A percentile compares a stretch with the other conserved stretches of the same genome.
Evolutionary conservation across 805 yeast genomes (phyloP).

Genomic region (Candida verbasci): DNA sequence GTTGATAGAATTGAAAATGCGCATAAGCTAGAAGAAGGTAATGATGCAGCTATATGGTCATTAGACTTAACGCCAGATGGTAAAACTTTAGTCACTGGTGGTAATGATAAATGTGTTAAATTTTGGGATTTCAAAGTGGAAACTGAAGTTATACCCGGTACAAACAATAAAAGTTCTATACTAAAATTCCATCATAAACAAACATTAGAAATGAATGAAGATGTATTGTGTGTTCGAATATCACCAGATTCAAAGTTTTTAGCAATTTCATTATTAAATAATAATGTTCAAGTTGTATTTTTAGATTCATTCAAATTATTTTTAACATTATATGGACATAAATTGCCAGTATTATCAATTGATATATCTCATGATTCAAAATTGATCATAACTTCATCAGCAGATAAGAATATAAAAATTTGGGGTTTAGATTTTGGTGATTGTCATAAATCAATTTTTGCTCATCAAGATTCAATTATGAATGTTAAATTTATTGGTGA

Average conservation of each 20-base stretch:
- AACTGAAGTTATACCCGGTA: constrained; percentile 68
- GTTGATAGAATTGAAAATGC: constrained; percentile 67
- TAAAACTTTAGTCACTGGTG: constrained; percentile 79
- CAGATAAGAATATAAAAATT: constrained; percentile 93
- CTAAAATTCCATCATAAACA: constrained; percentile 68
- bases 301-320: constrained; percentile 83
- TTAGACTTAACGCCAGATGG: constrained; percentile 86
- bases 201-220: constrained; percentile 83
- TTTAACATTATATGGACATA: constrained; percentile 91
- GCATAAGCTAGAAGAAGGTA: constrained; percentile 37
- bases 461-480: constrained; percentile 96
- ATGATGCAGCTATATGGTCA: constrained; percentile 63
- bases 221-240: constrained; percentile 70
- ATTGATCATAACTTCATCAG: constrained; percentile 85
- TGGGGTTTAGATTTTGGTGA: constrained; percentile 99
- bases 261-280: constrained; percentile 84
- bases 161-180: constrained; percentile 44
- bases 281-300: constrained; percentile 93
- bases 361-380: constrained; percentile 90
- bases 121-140: constrained; percentile 83
- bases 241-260: constrained; percentile 75
- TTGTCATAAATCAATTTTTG: constrained; percentile 94
- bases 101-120: constrained; percentile 86
- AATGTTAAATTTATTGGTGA: constrained; percentile 76
- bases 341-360: constrained; percentile 87